phyloP scores from a whole-genome alignment of 1,284 basidiomycete species.

The Trametes hirsuta region DNA sequence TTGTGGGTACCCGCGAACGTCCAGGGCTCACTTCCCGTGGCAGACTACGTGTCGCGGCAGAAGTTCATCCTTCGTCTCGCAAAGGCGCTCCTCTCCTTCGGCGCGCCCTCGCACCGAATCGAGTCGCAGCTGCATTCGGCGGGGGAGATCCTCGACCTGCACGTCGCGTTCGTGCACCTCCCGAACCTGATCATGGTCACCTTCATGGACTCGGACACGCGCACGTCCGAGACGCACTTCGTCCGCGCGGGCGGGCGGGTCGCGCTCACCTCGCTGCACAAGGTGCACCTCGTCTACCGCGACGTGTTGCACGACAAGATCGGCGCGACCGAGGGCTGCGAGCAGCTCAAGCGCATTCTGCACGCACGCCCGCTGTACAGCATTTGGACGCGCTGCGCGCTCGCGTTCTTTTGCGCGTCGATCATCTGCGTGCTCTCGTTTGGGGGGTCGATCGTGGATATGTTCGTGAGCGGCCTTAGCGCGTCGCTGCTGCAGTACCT shows the following conservation, averaged over 20 bases:
- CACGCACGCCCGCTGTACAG: slow-evolving; percentile 65
- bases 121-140: slow-evolving; percentile 75
- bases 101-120: slow-evolving; percentile 86
- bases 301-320: slow-evolving; percentile 79
- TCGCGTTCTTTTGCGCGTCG: slow-evolving; percentile 76
- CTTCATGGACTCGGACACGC: slow-evolving; percentile 65
- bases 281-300: slow-evolving; percentile 76
- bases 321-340: slow-evolving; percentile 64
- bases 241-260: slow-evolving; percentile 76
- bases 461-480: slow-evolving; percentile 76
- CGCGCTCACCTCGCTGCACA: slow-evolving; percentile 72
- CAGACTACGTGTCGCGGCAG: slow-evolving; percentile 68
- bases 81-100: slow-evolving; percentile 79
- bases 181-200: slow-evolving; percentile 81
- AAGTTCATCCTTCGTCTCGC: slow-evolving; percentile 82
- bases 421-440: slow-evolving; percentile 83
- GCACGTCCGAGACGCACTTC: slow-evolving; percentile 74
- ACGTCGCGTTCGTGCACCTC: slow-evolving; percentile 80
- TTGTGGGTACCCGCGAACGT: background rate
- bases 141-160: slow-evolving; percentile 55
- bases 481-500: slow-evolving; percentile 76
- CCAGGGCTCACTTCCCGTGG: background rate
- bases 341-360: slow-evolving; percentile 62
- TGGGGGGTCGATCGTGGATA: slow-evolving; percentile 81
- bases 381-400: slow-evolving; percentile 61